Evolutionary conservation across 257 asterid genomes (phyloP), one percentile per base, ranked within the genome.

Genomic region (Solanum peruvianum): DNA sequence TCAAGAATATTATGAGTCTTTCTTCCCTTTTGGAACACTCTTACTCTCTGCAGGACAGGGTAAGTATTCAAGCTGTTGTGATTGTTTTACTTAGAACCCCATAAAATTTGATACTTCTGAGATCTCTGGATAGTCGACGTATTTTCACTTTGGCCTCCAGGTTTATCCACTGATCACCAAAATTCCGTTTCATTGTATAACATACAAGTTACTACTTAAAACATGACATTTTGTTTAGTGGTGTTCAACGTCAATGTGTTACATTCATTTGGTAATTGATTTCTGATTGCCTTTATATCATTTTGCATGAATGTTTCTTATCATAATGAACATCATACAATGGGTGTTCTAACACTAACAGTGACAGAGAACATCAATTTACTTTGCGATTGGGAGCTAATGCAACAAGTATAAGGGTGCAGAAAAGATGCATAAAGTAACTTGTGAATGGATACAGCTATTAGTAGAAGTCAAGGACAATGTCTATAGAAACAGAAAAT

Each of bases 1-100:
- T 97, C 86, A 92, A 91, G 92, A 92, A 92, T 89, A 87, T 94
- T 62, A 37, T 89, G 92, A 94, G 84, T 76, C 93, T 93, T 91
- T 88, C 91, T 75, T 84, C 87, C 82, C 91, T 91, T 89, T 87
- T 93, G 86, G 92, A 86, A 52, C 87, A 87, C 84, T 80, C 91
- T 88, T 90, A 92, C 88, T 94, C 91, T 92, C 98, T 92, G 88
- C 92, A 93, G 87, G 91, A 94, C 90, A 94, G 97, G 93, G 99
- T 97, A 86, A 92, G 90, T 52, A 71, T 77, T 47, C 84, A 62
- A 86, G 66, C 85, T 85, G 33, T 37, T 44, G 47, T 72, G 75
- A 78, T 87, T 85, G 42, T 81, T 77, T 70, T 88, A 75, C 84
- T 45, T 27, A 78, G 29, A 11, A 56, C 39, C 31, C 44, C 85